These are phyloP conservation scores for Calamus simplicifolius DNA, from an alignment of 176 grass and related monocot genomes.

Conservation along the genomic window DNA sequence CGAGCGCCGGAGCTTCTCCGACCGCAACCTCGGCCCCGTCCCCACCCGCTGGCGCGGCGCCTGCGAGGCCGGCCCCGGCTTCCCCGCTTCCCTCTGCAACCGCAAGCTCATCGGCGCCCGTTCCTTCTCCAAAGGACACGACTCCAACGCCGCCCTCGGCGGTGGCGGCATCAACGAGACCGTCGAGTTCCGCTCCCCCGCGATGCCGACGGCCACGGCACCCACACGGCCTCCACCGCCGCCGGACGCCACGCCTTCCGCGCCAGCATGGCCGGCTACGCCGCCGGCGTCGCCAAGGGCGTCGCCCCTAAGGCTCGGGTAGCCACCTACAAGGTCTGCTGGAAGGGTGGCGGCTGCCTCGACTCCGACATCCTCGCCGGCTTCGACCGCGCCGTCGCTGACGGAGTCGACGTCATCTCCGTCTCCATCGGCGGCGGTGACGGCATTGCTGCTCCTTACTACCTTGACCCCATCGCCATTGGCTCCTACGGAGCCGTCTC, in stretches of 20 bases:
- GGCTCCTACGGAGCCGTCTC: slow-evolving; percentile 74
- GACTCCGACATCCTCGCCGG: slow-evolving; percentile 95
- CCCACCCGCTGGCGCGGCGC: slow-evolving; percentile 75
- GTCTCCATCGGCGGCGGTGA: slow-evolving; percentile 82
- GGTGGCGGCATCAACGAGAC: slow-evolving; percentile 49
- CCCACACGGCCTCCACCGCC: slow-evolving; percentile 77
- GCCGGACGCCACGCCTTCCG: slow-evolving; percentile 72
- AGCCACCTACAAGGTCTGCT: slow-evolving; percentile 90
- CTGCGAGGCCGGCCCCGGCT: slow-evolving; percentile 52
- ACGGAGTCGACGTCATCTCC: slow-evolving; percentile 89
- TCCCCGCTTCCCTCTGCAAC: slow-evolving; percentile 58
- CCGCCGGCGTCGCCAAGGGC: slow-evolving; percentile 75
- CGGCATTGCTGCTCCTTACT: slow-evolving; percentile 55
- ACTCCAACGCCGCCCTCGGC: slow-evolving; percentile 1
- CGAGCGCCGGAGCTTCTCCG: slow-evolving; percentile 78
- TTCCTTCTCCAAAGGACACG: slow-evolving; percentile 79
- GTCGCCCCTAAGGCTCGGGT: slow-evolving; percentile 87
- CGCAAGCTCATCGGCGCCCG: slow-evolving; percentile 77
- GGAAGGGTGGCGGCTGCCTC: slow-evolving; percentile 77
- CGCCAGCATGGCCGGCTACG: slow-evolving; percentile 79
- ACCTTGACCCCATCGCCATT: slow-evolving; percentile 82
- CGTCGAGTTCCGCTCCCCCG: slow-evolving; percentile 65
- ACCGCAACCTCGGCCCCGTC: slow-evolving; percentile 59
- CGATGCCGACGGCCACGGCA: slow-evolving; percentile 86
- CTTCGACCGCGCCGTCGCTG: slow-evolving; percentile 82